Conservation (phyloP, 345 rosid species). For the Arabidopsis arenosa region DNA sequence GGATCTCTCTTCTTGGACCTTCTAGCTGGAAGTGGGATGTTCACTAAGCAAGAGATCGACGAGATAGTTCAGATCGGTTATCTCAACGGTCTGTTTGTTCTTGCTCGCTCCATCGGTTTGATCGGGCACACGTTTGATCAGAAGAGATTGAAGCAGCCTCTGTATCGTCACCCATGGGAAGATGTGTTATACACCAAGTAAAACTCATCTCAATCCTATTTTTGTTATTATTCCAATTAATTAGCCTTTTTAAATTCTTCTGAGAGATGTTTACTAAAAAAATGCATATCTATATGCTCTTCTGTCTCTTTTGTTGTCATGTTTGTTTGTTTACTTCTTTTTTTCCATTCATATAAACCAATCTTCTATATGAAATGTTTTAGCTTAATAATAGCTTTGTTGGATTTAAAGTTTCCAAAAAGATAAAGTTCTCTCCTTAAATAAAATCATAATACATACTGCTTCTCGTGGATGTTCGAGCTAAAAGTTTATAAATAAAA, state of each 20-base stretch:
- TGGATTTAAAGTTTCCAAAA: not conserved
- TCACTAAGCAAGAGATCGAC: constrained; percentile 90
- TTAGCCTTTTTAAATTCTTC: constrained; percentile 34
- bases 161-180: constrained; percentile 98
- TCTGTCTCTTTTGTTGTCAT: constrained; percentile 29
- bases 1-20: constrained; percentile 98
- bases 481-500: not conserved
- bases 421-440: not conserved
- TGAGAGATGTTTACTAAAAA: constrained; percentile 30
- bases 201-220: constrained; percentile 17
- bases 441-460: not conserved
- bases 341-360: constrained; percentile 10
- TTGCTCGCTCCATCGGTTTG: constrained; percentile 91
- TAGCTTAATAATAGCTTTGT: not conserved
- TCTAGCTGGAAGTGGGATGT: constrained; percentile 92
- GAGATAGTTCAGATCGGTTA: constrained; percentile 89
- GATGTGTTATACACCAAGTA: constrained; percentile 98
- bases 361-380: not conserved
- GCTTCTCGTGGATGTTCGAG: constrained; percentile 16
- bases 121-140: constrained; percentile 97
- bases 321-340: constrained; percentile 20
- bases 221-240: constrained; percentile 22
- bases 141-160: constrained; percentile 97
- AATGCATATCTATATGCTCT: constrained; percentile 31
- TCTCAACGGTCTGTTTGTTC: constrained; percentile 87